A percentile compares a stretch with the other conserved stretches of the same genome.
These are phyloP conservation scores for Platanus orientalis DNA, from an alignment of 164 flowering plant genomes.

Conservation along the genomic window DNA sequence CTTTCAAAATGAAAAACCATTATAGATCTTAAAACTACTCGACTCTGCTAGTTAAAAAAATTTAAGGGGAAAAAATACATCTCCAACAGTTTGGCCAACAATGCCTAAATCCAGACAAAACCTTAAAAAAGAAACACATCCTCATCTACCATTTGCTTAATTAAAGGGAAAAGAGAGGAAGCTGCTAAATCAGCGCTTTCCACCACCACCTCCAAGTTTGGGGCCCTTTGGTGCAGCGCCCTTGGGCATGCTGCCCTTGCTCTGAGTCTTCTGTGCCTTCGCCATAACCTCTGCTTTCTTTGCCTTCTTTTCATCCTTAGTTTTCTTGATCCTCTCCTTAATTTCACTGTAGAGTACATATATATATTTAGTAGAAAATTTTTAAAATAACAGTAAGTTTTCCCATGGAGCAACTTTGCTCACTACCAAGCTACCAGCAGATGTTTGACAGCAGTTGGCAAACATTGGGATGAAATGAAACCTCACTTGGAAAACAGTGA, in stretches of 20 bases:
- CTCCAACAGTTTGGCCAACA: too few species aligned
- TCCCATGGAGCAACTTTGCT: background rate
- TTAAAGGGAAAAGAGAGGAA: too few species aligned
- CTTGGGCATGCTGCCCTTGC: conserved; percentile 33
- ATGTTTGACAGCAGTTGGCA: background rate
- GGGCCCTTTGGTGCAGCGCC: too few species aligned
- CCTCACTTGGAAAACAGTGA: background rate
- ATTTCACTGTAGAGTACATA: conserved; percentile 29
- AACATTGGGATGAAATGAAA: too few species aligned
- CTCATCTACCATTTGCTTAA: too few species aligned
- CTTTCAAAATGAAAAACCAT: too few species aligned
- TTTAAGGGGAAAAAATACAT: too few species aligned
- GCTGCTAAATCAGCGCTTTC: conserved; percentile 28
- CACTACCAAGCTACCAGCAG: background rate
- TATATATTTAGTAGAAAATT: background rate
- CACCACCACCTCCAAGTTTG: too few species aligned
- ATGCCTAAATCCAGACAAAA: too few species aligned
- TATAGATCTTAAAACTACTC: too few species aligned
- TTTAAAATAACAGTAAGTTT: background rate
- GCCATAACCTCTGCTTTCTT: conserved; percentile 43
- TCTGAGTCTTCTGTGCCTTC: conserved; percentile 29
- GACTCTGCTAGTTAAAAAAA: too few species aligned
- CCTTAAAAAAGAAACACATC: too few species aligned
- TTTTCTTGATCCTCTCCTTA: conserved; percentile 50
- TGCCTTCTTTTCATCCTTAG: conserved; percentile 52